Base-by-base conservation (phyloP, 495 filamentous ascomycete genomes). In the Trichoderma asperelloides region DNA sequence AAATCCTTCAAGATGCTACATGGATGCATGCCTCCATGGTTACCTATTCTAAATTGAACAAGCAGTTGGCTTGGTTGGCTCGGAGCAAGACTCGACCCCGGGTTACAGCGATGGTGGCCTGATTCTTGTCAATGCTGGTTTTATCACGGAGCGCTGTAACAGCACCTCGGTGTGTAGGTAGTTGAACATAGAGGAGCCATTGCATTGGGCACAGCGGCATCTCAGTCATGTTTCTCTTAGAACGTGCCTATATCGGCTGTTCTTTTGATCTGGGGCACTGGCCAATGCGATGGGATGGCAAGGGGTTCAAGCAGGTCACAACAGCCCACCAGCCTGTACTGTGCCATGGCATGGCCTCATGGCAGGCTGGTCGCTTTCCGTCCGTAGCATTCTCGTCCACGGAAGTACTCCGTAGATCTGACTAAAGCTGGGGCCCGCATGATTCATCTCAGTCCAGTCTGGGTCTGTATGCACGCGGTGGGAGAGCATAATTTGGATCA, bases 401-500 rank as follows among this genome's bases (percentile, higher is more conserved):
- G 47, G 47, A 51, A 51, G 47, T 51, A 4, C 45, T 21, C 45
- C 47, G 55, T 28, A 30, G 55, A 51, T 51, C 47, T 51, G 23
- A 60, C 55, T 28, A 13, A 1, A 25, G 3, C 55, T 60, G 15
- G 27, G 55, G 25, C 55, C 55, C 55, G 55, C 55, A 60, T 21
- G 21, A 60, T 13, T 60, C 55, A 27, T 60, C 55, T 60, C 55
- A 37, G 33, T 37, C 27, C 55, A 28, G 13, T 60, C 55, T 30
- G 55, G 55, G 55, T 30, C 55, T 27, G n/a, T 51, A 27, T 60
- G 55, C 55, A 30, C 23, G 55, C 55, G 23, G 55, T 27, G 30
- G 55, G 55, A 25, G 55, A 51, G 23, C 55, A 60, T 60, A 60
- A 60, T 60, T 21, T 51, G 27, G 55, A 60, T 60, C 55, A 60